phyloP scores from a whole-genome alignment of 2,329 filamentous ascomycete genomes.

The Fusarium guadeloupense region DNA sequence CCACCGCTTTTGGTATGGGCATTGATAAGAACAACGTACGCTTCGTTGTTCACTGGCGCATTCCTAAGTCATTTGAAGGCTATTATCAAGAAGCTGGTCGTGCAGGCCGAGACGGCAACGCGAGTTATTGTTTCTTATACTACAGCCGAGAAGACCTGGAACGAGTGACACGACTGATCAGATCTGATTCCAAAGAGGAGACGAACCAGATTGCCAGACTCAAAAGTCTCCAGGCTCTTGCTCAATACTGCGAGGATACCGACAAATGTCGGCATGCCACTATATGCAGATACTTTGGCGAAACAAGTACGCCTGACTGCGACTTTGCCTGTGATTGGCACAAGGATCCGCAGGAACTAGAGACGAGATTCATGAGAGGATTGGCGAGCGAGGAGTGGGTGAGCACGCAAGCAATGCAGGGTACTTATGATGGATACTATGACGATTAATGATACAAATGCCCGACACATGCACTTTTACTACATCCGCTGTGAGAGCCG shows the following conservation, averaged over 20 bases:
- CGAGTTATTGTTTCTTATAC: slow-evolving; percentile 87
- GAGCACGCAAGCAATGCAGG: slow-evolving; percentile 68
- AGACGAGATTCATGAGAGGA: slow-evolving; percentile 64
- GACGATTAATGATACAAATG: slow-evolving; percentile 51
- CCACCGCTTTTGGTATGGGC: slow-evolving; percentile 96
- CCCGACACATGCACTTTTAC: neutral
- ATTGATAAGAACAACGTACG: slow-evolving; percentile 96
- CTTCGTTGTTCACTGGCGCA: slow-evolving; percentile 93
- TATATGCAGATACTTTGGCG: slow-evolving; percentile 82
- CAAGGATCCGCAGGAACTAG: slow-evolving; percentile 70
- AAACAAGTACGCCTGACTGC: slow-evolving; percentile 66
- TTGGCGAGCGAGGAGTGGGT: slow-evolving; percentile 70
- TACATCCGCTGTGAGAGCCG: neutral
- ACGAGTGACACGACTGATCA: slow-evolving; percentile 68
- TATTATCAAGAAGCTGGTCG: slow-evolving; percentile 97
- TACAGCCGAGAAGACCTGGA: slow-evolving; percentile 90
- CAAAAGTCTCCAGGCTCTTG: slow-evolving; percentile 72
- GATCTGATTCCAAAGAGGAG: slow-evolving; percentile 55
- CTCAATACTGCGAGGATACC: slow-evolving; percentile 83
- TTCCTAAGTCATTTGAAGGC: slow-evolving; percentile 93
- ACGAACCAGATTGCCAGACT: slow-evolving; percentile 61
- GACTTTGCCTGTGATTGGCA: slow-evolving; percentile 83
- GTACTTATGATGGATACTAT: slow-evolving; percentile 64
- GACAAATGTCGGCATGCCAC: slow-evolving; percentile 76
- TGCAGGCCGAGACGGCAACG: slow-evolving; percentile 88